Evolutionary conservation across 2,329 filamentous ascomycete genomes (phyloP).

Genomic region (Fusarium incarnatum): DNA sequence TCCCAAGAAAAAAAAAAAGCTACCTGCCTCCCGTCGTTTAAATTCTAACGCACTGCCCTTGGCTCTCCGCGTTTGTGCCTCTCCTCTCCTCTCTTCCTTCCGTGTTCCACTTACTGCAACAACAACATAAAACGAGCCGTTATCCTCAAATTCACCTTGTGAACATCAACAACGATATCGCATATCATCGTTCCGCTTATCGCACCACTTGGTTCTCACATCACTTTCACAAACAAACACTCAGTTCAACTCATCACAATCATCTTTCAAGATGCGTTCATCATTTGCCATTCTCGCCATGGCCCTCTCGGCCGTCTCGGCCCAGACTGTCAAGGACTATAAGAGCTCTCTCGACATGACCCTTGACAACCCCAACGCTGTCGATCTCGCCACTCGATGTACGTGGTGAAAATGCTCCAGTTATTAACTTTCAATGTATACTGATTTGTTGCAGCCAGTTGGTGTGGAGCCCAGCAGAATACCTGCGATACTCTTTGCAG

Average conservation of each 20-base stretch:
- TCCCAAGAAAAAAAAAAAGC: conserved; percentile 14
- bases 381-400: conserved; percentile 55
- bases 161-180: conserved; percentile 29
- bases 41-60: conserved; percentile 41
- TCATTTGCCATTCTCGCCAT: conserved; percentile 57
- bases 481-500: conserved; percentile 63
- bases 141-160: conserved; percentile 4
- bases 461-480: conserved; percentile 65
- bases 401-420: conserved; percentile 41
- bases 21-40: conserved; percentile 32
- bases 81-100: conserved; percentile 22
- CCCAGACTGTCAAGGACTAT: conserved; percentile 56
- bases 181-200: conserved; percentile 43
- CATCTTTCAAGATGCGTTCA: conserved; percentile 55
- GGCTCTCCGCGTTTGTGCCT: conserved; percentile 1
- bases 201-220: conserved; percentile 17
- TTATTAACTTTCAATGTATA: not conserved
- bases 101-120: conserved; percentile 16
- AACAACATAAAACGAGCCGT: conserved; percentile 29
- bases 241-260: conserved; percentile 6
- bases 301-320: conserved; percentile 58
- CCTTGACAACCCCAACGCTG: conserved; percentile 55
- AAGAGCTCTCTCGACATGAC: conserved; percentile 56
- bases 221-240: conserved; percentile 21
- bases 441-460: conserved; percentile 54